A percentile compares a stretch with the other conserved stretches of the same genome.
These are phyloP conservation scores for Olyra latifolia DNA, from an alignment of 176 grass and related monocot genomes.

Conservation along the genomic window DNA sequence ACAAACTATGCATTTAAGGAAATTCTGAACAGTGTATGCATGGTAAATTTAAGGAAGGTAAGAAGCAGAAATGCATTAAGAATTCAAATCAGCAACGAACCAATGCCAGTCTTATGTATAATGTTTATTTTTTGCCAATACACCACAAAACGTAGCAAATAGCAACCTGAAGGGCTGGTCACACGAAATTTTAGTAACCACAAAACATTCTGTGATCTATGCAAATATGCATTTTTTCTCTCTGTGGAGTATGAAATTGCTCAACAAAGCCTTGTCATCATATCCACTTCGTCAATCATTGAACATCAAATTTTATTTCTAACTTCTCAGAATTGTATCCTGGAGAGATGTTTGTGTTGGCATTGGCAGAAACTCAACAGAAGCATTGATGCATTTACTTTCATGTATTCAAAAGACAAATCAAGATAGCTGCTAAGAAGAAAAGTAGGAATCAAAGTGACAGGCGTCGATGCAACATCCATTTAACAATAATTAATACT, in stretches of 20 bases:
- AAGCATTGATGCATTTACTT: neutral
- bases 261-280: neutral
- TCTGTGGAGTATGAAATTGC: neutral
- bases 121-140: neutral
- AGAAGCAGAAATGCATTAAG: neutral
- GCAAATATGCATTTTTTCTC: neutral
- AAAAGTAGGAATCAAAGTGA: conserved; percentile 15
- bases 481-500: neutral
- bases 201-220: neutral
- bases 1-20: neutral
- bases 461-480: neutral
- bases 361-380: conserved; percentile 25
- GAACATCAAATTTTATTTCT: neutral
- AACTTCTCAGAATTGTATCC: conserved; percentile 14
- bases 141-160: neutral
- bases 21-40: neutral
- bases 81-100: neutral
- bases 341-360: conserved; percentile 22
- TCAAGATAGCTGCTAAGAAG: neutral
- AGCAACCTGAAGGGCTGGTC: neutral
- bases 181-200: conserved; percentile 1
- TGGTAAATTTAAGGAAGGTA: conserved; percentile 4
- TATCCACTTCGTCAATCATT: neutral
- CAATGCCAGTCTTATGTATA: neutral
- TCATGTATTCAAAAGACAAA: conserved; percentile 39